Conservation (phyloP, 208 protist species). For the Wallacemonas collosoma region DNA sequence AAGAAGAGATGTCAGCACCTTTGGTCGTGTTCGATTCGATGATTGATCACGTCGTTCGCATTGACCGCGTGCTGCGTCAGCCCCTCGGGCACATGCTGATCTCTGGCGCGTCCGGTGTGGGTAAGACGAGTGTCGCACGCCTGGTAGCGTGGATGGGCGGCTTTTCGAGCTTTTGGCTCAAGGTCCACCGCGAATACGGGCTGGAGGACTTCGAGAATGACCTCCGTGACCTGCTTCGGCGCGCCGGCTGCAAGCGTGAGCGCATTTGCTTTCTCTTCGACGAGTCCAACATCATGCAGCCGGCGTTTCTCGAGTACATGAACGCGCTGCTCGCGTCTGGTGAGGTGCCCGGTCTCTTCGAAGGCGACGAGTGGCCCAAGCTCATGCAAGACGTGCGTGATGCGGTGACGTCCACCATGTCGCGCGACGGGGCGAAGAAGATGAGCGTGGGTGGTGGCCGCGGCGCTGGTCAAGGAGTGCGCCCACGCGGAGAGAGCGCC, state of each 20-base stretch:
- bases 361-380: slow-evolving; percentile 96
- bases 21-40: slow-evolving; percentile 99
- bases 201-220: slow-evolving; percentile 98
- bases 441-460: background rate
- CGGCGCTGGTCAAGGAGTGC: background rate
- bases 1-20: slow-evolving; percentile 98
- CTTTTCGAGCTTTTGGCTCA: slow-evolving; percentile 96
- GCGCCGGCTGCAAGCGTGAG: slow-evolving; percentile 96
- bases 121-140: slow-evolving; percentile 98
- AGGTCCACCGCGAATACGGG: slow-evolving; percentile 96
- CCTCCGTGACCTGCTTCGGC: slow-evolving; percentile 95
- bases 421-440: background rate
- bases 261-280: slow-evolving; percentile 99
- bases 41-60: slow-evolving; percentile 98
- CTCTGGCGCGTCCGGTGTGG: slow-evolving; percentile 96
- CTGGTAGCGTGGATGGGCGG: slow-evolving; percentile 99
- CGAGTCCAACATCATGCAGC: slow-evolving; percentile 98
- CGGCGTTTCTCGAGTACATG: slow-evolving; percentile 99
- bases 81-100: slow-evolving; percentile 98
- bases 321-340: slow-evolving; percentile 99
- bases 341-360: slow-evolving; percentile 98
- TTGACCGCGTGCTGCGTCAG: slow-evolving; percentile 98
- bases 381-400: slow-evolving; percentile 93
- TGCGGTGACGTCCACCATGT: slow-evolving; percentile 30
- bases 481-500: background rate